Conservation (phyloP, 306 rosid species). For the Abrus precatorius region DNA sequence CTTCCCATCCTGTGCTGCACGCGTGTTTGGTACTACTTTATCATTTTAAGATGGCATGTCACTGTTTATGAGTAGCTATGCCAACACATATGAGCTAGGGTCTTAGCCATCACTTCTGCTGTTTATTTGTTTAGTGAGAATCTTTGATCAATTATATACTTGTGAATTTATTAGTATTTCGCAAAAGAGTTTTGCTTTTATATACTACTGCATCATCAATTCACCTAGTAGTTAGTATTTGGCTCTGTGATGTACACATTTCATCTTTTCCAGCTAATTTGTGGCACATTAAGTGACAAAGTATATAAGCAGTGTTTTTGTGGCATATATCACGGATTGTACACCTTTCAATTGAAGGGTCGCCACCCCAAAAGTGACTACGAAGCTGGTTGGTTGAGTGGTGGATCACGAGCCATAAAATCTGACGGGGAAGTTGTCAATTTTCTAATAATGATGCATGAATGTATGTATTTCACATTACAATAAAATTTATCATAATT, state of each 20-base stretch:
- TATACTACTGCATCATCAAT: background rate
- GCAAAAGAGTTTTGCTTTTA: background rate
- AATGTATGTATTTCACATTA: background rate
- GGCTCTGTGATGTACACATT: background rate
- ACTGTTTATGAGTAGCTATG: conserved; percentile 12
- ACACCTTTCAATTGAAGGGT: conserved; percentile 21
- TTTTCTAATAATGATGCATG: background rate
- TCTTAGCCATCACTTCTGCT: no score
- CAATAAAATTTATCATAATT: no score
- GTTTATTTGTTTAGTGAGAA: background rate
- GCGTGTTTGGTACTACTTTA: background rate
- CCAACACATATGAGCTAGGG: background rate
- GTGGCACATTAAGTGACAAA: background rate
- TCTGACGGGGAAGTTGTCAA: background rate
- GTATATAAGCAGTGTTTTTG: background rate
- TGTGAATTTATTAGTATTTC: background rate
- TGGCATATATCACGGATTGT: conserved; percentile 25
- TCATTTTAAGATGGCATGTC: conserved; percentile 15
- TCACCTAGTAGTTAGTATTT: background rate
- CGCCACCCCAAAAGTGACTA: background rate
- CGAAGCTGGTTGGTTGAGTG: background rate
- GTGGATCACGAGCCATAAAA: conserved; percentile 28
- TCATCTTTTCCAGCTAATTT: background rate
- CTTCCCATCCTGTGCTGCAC: background rate
- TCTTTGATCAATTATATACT: background rate